Evolutionary conservation across 2,329 filamentous ascomycete species (phyloP).

Genomic region (Mycosphaerella arachidis): DNA sequence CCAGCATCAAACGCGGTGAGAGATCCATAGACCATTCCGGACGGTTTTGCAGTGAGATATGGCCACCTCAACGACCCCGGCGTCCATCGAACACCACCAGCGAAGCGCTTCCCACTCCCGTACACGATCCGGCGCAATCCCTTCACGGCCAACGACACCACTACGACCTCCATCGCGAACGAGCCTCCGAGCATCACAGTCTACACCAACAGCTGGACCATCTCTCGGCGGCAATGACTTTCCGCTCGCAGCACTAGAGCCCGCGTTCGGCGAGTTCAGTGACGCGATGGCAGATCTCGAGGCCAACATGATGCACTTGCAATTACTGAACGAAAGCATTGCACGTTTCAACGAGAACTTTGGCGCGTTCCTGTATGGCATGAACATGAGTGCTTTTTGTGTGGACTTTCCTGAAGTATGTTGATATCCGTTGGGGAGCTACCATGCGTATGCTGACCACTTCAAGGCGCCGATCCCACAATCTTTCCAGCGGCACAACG

Average conservation of each 20-base stretch:
- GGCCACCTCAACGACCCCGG: constrained; percentile 17
- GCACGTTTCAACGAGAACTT: constrained; percentile 94
- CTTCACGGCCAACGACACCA: constrained; percentile 82
- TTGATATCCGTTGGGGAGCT: not conserved
- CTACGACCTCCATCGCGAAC: constrained; percentile 85
- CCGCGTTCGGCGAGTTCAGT: constrained; percentile 85
- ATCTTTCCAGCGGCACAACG: constrained; percentile 65
- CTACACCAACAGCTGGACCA: constrained; percentile 41
- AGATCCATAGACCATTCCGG: not conserved
- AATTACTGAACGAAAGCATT: constrained; percentile 93
- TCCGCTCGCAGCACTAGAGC: constrained; percentile 78
- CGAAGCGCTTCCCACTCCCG: constrained; percentile 42
- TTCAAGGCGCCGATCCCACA: constrained; percentile 63
- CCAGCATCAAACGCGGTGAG: not conserved
- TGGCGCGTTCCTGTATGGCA: constrained; percentile 85
- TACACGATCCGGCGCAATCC: constrained; percentile 38
- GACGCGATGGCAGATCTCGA: constrained; percentile 94
- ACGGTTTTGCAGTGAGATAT: constrained; percentile 4
- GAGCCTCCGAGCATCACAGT: constrained; percentile 70
- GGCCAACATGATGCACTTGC: constrained; percentile 95
- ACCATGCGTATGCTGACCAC: too few species aligned
- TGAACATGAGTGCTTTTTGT: constrained; percentile 99
- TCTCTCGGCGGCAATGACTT: constrained; percentile 49
- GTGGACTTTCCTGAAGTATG: constrained; percentile 86
- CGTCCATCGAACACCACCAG: constrained; percentile 6